A percentile compares a stretch with the other conserved stretches of the same genome.
These are phyloP conservation scores for Coelastrella sp. DNA, from an alignment of 139 green algal genomes.

Conservation along the genomic window DNA sequence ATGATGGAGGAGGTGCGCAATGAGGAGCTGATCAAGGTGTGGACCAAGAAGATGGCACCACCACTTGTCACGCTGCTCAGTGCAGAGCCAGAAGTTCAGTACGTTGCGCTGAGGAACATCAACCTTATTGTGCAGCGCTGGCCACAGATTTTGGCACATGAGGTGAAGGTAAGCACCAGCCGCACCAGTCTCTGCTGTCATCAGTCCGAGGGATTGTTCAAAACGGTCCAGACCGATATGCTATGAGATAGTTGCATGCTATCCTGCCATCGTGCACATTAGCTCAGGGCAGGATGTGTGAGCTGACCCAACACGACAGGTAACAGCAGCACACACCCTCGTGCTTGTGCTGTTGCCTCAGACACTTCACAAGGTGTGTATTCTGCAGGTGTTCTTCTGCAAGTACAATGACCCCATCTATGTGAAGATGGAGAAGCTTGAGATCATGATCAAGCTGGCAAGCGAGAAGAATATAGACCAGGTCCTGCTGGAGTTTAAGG, in stretches of 20 bases:
- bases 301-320: no score
- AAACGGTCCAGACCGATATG: no score
- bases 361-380: no score
- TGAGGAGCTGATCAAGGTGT: conserved; percentile 71
- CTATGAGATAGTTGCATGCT: no score
- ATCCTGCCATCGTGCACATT: no score
- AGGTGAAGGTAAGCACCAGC: conserved; percentile 89
- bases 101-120: conserved; percentile 99
- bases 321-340: background rate
- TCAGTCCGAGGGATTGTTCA: no score
- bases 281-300: no score
- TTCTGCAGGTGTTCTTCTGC: conserved; percentile 97
- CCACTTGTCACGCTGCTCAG: conserved; percentile 97
- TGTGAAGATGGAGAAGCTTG: conserved; percentile 99
- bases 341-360: background rate
- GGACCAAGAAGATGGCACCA: conserved; percentile 95
- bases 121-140: conserved; percentile 94
- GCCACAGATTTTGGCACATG: conserved; percentile 84
- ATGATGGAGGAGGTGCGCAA: conserved; percentile 84
- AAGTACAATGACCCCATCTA: conserved; percentile 99
- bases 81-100: conserved; percentile 96
- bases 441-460: conserved; percentile 97
- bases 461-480: conserved; percentile 95
- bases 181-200: background rate
- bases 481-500: conserved; percentile 98